Evolutionary conservation across 108 stramenopile species (phyloP).

Genomic region (Cylindrotheca fusiformis): DNA sequence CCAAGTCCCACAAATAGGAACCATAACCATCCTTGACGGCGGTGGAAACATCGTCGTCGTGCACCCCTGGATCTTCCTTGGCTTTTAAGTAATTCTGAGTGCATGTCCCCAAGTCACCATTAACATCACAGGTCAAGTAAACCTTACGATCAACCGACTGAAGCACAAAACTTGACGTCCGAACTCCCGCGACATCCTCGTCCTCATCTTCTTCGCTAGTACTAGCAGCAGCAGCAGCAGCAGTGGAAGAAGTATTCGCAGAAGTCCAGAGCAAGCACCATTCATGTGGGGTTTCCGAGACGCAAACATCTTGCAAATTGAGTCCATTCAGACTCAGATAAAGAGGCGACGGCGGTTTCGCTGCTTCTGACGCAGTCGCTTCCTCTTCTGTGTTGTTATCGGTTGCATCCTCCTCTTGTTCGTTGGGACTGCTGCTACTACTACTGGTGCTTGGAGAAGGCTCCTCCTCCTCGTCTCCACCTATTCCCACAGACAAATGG

Average conservation of each 20-base stretch:
- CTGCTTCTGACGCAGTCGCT: neutral
- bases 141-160: neutral
- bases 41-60: neutral
- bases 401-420: neutral
- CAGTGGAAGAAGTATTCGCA: neutral
- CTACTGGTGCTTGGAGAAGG: neutral
- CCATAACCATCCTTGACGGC: neutral
- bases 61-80: neutral
- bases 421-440: slow-evolving; percentile 2
- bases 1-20: neutral
- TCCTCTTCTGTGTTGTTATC: neutral
- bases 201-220: neutral
- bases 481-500: neutral
- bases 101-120: neutral
- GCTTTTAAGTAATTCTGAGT: neutral
- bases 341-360: neutral
- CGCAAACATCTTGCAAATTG: neutral
- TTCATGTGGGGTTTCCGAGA: neutral
- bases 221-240: neutral
- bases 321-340: neutral
- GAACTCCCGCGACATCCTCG: neutral
- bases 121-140: neutral
- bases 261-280: neutral
- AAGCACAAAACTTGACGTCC: neutral
- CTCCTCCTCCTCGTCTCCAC: neutral